Evolutionary conservation across 768 basidiomycete genomes (phyloP), one percentile per base, ranked within the genome.

Genomic region (Dioszegia crocea): DNA sequence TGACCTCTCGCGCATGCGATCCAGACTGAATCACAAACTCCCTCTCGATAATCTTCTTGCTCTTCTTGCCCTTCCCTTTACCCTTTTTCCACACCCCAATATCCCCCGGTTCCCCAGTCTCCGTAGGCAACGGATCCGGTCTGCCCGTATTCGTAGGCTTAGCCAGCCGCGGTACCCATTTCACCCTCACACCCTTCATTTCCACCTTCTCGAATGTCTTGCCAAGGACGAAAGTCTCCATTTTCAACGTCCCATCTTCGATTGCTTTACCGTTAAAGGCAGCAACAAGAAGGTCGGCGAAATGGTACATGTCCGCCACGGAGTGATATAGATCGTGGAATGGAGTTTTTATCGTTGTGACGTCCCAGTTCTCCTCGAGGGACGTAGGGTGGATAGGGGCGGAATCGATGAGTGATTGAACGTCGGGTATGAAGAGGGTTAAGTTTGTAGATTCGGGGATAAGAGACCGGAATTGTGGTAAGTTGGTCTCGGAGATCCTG

Each of bases 1-100:
- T 30, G 48, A 85, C 86, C 81, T 88, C 88, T 44, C 88, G 79
- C 17, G 86, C 86, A 71, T 90, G 88, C 67, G 87, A 86, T 0
- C 86, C 85, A 16, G 86, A 86, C 2, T 84, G 78, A 36, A 91
- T 79, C 11, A 89, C 83, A 62, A 90, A 83, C 11, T 84, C 85
- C 24, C 66, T 53, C 51, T 53, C 82, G 16, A 57, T 49, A 9
- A 40, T 26, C 33, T 46, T 58, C 60, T 38, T 43, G 16, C 52
- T 46, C 57, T 57, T 55, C 51, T 44, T 59, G 17, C 48, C 45
- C 26, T 48, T 56, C 6, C 57, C 49, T 27, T 49, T 45, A n/a
- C n/a, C n/a, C 29, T 36, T 40, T 49, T 48, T 61, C 38, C 33
- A 23, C 59, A 1, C 21, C 23, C 31, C 36, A 30, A 23, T 24